A percentile compares a stretch with the other conserved stretches of the same genome.
Evolutionary conservation across 139 green algal genomes (phyloP).

Genomic region (Zygnema circumcarinatum): DNA sequence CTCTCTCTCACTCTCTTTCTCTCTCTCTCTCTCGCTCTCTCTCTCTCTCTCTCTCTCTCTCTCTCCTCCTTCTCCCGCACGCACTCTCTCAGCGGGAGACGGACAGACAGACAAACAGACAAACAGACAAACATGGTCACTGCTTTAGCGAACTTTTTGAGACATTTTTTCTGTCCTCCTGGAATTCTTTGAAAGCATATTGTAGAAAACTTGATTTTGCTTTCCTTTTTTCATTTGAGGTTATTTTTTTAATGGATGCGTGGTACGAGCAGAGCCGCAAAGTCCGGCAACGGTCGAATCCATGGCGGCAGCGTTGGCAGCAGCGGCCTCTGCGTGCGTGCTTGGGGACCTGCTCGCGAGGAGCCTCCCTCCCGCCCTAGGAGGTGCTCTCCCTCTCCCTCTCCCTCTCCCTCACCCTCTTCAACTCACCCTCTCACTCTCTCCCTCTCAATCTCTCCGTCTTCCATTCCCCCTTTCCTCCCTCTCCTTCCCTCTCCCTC

Average conservation of each 20-base stretch:
- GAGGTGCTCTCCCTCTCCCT: too few relatives aligned
- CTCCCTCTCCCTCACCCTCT: too few relatives aligned
- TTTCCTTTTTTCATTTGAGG: background rate
- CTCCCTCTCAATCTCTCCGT: too few relatives aligned
- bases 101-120: too few relatives aligned
- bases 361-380: conserved; percentile 18
- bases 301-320: background rate
- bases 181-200: background rate
- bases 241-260: background rate
- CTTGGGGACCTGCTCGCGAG: background rate
- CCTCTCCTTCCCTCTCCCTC: background rate
- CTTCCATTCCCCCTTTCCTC: background rate
- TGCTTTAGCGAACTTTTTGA: background rate
- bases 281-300: conserved; percentile 11
- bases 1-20: too few relatives aligned
- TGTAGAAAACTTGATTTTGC: background rate
- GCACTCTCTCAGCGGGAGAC: too few relatives aligned
- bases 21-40: too few relatives aligned
- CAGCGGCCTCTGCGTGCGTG: background rate
- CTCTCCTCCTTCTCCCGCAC: too few relatives aligned
- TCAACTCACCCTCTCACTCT: too few relatives aligned
- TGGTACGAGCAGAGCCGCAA: background rate
- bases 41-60: too few relatives aligned
- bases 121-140: too few relatives aligned
- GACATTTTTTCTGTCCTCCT: background rate